Conservation (phyloP, 352 stramenopile species). For the Globisporangium canariense region DNA sequence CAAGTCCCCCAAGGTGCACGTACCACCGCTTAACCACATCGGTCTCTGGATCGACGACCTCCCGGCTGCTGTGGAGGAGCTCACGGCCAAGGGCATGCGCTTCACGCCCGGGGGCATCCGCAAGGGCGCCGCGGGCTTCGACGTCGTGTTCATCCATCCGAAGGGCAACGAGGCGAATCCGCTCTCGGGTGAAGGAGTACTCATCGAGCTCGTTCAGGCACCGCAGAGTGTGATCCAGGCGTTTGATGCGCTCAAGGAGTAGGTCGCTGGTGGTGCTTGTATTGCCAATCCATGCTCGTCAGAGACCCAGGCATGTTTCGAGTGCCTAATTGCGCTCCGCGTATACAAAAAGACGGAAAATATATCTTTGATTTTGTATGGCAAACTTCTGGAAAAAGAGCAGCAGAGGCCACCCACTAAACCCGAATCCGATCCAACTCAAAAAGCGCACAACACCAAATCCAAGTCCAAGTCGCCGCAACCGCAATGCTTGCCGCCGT, state of each 20-base stretch:
- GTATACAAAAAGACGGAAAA: no score
- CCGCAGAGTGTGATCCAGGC: conserved; percentile 89
- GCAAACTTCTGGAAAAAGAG: no score
- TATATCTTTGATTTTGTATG: no score
- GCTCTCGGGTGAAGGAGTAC: conserved; percentile 91
- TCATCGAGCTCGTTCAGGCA: conserved; percentile 97
- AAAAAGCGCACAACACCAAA: background rate
- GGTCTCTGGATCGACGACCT: conserved; percentile 98
- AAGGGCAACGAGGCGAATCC: conserved; percentile 93
- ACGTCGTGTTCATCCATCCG: conserved; percentile 98
- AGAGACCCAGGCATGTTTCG: no score
- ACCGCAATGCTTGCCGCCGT: background rate
- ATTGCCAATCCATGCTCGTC: no score
- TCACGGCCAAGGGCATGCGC: conserved; percentile 90
- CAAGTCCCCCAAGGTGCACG: conserved; percentile 93
- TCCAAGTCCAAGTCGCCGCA: background rate
- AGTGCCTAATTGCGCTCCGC: no score
- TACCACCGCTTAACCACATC: conserved; percentile 97
- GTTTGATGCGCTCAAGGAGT: conserved; percentile 51
- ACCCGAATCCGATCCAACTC: background rate
- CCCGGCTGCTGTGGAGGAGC: conserved; percentile 87
- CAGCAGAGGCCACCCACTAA: no score
- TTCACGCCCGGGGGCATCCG: conserved; percentile 98
- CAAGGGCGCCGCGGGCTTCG: conserved; percentile 94
- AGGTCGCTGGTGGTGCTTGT: no score